Evolutionary conservation across 176 grass and related monocot genomes (phyloP).

Genomic region (Musa troglodytarum): DNA sequence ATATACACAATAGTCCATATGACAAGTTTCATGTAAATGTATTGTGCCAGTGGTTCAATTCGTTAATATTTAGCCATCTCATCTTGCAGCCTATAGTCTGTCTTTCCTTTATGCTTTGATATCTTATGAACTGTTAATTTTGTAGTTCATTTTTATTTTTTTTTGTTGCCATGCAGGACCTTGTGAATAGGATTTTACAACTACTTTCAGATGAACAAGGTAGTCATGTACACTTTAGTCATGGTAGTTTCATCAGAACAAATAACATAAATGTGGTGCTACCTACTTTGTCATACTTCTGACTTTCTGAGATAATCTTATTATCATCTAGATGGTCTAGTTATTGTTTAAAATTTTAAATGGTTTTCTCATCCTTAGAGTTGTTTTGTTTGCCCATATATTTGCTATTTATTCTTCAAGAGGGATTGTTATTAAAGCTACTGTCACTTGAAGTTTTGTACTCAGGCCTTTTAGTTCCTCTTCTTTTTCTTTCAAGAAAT

Average conservation of each 20-base stretch:
- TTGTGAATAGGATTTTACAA: constrained; percentile 65
- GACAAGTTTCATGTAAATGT: neutral
- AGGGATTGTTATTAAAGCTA: too few relatives aligned
- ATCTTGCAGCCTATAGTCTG: neutral
- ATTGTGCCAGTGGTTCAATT: neutral
- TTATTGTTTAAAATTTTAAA: too few relatives aligned
- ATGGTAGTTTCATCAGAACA: neutral
- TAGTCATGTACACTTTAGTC: neutral
- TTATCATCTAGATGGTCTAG: too few relatives aligned
- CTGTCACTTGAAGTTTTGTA: too few relatives aligned
- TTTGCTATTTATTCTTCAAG: too few relatives aligned
- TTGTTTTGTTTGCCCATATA: too few relatives aligned
- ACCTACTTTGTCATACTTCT: neutral
- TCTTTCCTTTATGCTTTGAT: neutral
- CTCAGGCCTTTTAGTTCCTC: too few relatives aligned
- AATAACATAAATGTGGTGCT: neutral
- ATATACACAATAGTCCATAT: neutral
- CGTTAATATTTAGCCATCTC: neutral
- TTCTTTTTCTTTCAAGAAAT: too few relatives aligned
- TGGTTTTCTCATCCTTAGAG: too few relatives aligned
- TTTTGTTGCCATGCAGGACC: constrained; percentile 52
- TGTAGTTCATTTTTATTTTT: neutral
- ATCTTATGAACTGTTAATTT: neutral
- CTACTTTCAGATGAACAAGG: constrained; percentile 77
- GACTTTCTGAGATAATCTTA: neutral